Percentiles rank a stretch among this genome's conserved stretches.
phyloP scores from a whole-genome alignment of 345 rosid species.

The Geranium brycei region DNA sequence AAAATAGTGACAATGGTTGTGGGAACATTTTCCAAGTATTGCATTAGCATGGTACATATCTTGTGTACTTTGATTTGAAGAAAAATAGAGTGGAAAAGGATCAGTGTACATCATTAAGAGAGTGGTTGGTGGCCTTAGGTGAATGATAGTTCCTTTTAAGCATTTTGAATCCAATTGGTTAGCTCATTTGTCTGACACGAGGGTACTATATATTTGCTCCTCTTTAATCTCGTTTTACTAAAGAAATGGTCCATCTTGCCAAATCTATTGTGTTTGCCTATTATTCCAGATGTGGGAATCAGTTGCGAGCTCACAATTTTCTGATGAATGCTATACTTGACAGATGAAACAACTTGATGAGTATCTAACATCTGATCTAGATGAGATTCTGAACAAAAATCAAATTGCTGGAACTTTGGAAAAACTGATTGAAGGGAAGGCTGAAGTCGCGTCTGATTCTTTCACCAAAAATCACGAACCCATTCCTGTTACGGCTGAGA shows the following conservation, averaged over 20 bases:
- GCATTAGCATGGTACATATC: no score
- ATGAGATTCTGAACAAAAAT: conserved; percentile 36
- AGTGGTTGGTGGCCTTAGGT: no score
- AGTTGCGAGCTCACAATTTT: conserved; percentile 1
- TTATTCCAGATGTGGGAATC: no score
- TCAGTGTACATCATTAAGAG: no score
- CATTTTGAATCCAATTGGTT: no score
- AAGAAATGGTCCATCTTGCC: neutral
- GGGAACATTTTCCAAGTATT: no score
- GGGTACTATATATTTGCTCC: neutral
- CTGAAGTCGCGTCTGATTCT: conserved; percentile 20
- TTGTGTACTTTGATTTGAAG: no score
- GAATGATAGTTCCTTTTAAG: no score
- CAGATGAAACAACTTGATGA: conserved; percentile 65
- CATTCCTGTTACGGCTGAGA: conserved; percentile 10
- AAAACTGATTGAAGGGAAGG: conserved; percentile 2
- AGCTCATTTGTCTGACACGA: neutral
- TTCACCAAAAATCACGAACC: conserved; percentile 9
- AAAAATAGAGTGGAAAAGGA: no score
- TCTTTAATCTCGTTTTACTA: neutral
- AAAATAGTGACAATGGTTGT: no score
- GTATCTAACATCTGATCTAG: conserved; percentile 47
- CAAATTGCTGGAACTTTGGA: conserved; percentile 15
- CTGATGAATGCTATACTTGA: conserved; percentile 4
- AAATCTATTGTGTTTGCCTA: no score